Percentiles rank a stretch among this genome's conserved stretches.
These are phyloP conservation scores for Cotoneaster glaucophyllus DNA, from an alignment of 306 rosid genomes.

Conservation along the genomic window DNA sequence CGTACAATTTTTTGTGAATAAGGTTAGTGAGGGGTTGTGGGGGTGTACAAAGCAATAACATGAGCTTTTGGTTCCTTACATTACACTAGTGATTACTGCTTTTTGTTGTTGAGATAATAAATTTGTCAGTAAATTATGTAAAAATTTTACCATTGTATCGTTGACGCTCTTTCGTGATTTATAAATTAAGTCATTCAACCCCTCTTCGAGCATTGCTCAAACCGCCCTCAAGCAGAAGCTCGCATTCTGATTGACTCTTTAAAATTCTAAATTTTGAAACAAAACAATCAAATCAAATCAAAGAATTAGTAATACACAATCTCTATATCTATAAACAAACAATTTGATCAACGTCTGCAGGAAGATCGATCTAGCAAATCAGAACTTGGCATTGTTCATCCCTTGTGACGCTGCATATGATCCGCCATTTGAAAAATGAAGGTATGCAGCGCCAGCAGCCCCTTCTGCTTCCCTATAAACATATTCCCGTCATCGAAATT, in stretches of 20 bases:
- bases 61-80: conserved; percentile 39
- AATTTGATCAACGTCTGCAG: neutral
- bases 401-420: conserved; percentile 12
- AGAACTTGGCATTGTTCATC: conserved; percentile 1
- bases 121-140: conserved; percentile 14
- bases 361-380: neutral
- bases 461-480: neutral
- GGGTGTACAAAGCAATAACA: conserved; percentile 52
- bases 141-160: neutral
- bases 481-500: conserved; percentile 42
- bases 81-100: conserved; percentile 26
- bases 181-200: too few species aligned
- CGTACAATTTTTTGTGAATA: conserved; percentile 45
- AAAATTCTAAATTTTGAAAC: neutral
- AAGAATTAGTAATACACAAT: neutral
- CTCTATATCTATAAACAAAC: neutral
- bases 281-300: neutral
- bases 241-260: neutral
- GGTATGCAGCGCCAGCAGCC: neutral
- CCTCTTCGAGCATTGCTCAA: neutral
- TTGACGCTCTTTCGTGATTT: neutral
- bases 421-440: conserved; percentile 11
- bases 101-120: conserved; percentile 15
- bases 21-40: conserved; percentile 36
- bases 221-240: neutral